Conservation (phyloP, 2,329 filamentous ascomycete genomes). For the Canariomyces notabilis region DNA sequence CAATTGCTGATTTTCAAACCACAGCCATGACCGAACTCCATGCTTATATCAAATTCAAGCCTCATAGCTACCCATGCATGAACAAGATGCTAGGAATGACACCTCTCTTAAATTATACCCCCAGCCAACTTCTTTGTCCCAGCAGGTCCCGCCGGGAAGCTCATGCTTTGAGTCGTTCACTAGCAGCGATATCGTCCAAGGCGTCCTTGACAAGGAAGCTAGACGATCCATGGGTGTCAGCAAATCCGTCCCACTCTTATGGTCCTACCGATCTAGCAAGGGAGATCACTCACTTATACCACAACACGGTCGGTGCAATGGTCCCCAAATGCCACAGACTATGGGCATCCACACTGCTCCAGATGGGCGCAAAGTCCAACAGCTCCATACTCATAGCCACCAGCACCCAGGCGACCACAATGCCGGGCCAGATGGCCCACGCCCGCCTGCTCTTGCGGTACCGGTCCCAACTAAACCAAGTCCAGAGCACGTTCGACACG, state of each 20-base stretch:
- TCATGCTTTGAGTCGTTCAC: constrained; percentile 61
- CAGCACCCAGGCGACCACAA: constrained; percentile 88
- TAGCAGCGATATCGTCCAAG: constrained; percentile 69
- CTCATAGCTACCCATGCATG: too few species aligned
- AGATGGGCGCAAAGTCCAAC: constrained; percentile 84
- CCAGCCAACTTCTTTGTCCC: background rate
- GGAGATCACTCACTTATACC: constrained; percentile 77
- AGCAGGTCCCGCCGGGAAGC: background rate
- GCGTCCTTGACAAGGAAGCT: constrained; percentile 87
- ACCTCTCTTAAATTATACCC: too few species aligned
- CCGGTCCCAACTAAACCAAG: constrained; percentile 69
- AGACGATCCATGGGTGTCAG: constrained; percentile 53
- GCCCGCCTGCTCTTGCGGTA: constrained; percentile 65
- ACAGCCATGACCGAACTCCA: too few species aligned
- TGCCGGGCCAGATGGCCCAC: constrained; percentile 85
- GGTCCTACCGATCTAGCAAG: constrained; percentile 6
- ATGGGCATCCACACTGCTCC: constrained; percentile 84
- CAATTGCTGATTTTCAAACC: too few species aligned
- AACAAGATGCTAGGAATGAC: too few species aligned
- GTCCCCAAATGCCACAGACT: constrained; percentile 94
- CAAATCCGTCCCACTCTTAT: background rate
- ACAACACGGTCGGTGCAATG: constrained; percentile 79
- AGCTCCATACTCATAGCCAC: constrained; percentile 93
- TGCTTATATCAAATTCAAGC: too few species aligned
- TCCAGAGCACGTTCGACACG: constrained; percentile 80